Percentiles rank a stretch among this genome's conserved stretches.
These are phyloP conservation scores for Stygiomarasmius scandens DNA, from an alignment of 1,284 basidiomycete genomes.

Conservation along the genomic window DNA sequence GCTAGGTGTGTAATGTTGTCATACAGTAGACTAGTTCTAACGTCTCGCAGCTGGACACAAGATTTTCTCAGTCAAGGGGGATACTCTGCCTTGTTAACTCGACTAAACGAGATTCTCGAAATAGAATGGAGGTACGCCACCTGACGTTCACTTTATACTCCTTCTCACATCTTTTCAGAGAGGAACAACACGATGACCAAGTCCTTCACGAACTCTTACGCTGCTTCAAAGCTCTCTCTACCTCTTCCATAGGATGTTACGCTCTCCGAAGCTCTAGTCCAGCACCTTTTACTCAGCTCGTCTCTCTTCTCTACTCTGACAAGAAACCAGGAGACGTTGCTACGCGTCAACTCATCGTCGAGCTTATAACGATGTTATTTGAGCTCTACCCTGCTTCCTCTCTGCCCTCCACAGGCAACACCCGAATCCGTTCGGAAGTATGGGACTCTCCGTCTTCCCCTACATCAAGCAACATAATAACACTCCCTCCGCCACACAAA, in stretches of 20 bases:
- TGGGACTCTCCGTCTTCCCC: constrained; percentile 51
- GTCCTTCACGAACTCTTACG: constrained; percentile 90
- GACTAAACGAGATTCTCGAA: constrained; percentile 91
- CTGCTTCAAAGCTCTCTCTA: constrained; percentile 92
- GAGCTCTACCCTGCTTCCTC: constrained; percentile 78
- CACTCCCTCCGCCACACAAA: constrained; percentile 71
- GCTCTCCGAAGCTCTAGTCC: constrained; percentile 86
- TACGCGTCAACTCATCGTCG: constrained; percentile 88
- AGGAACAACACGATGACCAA: constrained; percentile 97
- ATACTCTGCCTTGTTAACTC: constrained; percentile 80
- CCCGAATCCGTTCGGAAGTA: constrained; percentile 48
- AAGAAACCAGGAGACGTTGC: constrained; percentile 95
- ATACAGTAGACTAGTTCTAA: constrained; percentile 9
- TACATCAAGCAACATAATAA: constrained; percentile 51
- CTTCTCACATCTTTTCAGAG: constrained; percentile 65
- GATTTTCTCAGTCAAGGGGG: constrained; percentile 87
- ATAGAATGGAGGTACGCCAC: constrained; percentile 89
- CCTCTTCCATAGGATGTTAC: constrained; percentile 82
- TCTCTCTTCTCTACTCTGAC: constrained; percentile 89
- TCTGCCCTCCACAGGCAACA: constrained; percentile 49
- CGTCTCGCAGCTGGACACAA: constrained; percentile 76
- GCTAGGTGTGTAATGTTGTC: constrained; percentile 57
- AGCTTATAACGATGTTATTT: constrained; percentile 81
- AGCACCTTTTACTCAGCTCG: constrained; percentile 83
- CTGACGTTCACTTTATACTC: not conserved